Base-by-base conservation (phyloP, 345 rosid genomes). In the Populus euphratica region DNA sequence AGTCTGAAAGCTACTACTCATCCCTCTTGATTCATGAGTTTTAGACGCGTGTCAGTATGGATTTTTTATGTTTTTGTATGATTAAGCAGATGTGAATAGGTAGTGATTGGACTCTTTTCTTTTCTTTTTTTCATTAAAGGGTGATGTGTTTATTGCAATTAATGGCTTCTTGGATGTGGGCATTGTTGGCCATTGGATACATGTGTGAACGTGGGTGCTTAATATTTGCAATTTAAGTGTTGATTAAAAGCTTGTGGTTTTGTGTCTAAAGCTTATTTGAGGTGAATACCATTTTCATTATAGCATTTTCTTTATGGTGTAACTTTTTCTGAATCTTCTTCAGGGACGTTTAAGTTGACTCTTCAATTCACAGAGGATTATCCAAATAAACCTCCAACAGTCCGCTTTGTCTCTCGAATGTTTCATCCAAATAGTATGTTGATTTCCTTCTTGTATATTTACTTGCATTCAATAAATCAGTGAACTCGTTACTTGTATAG, bases 351-450 rank as follows among this genome's bases (percentile, higher is more conserved):
- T 82, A 89, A 89, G 81, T 78, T 89, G 79, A 87, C 92, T 18
- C 80, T 89, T 72, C 92, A 89, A 47, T 89, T 89, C 62, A 56
- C 87, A 1, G 92, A 89, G 80, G 92, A 89, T 74, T 89, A 89
- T 88, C 92, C 92, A 7, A 89, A 89, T 75, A 89, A 89, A 62
- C 92, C 92, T 31, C 92, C 92, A 25, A 88, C 86, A 0, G 92
- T 89, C 54, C 89, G 91, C 23, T 89, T 89, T n/a, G 89, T 89
- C 68, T 89, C 92, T 54, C 71, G 91, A 69, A 89, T 89, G 92
- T 89, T 89, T 36, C 92, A 89, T 56, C 92, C 92, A 54, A 89
- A 89, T 63, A 89, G 92, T 88, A 88, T 73, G 93, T 87, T 69
- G 61, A 36, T 39, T 21, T 71, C 31, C 20, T 56, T 18, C 47